phyloP scores from a whole-genome alignment of 495 filamentous ascomycete species.

The Lentithecium fluviatile region DNA sequence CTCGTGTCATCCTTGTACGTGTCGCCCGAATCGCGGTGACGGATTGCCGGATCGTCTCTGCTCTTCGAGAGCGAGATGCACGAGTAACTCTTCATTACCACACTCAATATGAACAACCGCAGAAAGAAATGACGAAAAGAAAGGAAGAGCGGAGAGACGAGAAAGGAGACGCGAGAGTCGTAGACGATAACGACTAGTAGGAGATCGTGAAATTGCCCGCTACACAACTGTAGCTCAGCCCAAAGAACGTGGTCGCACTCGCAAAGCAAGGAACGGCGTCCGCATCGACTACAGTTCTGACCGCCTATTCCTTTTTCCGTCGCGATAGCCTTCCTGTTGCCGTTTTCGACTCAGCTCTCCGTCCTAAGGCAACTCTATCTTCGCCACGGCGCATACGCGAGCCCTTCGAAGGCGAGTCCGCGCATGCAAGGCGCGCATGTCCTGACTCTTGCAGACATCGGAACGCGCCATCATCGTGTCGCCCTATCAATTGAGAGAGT shows the following conservation, averaged over 20 bases:
- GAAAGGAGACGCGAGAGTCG: not conserved
- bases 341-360: not conserved
- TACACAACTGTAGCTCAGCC: not conserved
- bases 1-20: conserved; percentile 16
- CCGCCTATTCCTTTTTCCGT: conserved; percentile 24
- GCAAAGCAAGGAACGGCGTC: conserved; percentile 7
- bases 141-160: not conserved
- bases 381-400: conserved; percentile 10
- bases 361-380: not conserved
- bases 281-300: conserved; percentile 2
- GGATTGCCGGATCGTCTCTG: not conserved
- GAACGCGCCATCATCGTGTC: not conserved
- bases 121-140: not conserved
- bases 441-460: conserved; percentile 15
- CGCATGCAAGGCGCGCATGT: not conserved
- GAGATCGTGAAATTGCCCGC: not conserved
- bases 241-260: not conserved
- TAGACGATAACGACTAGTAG: not conserved
- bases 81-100: conserved; percentile 21
- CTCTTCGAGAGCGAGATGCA: conserved; percentile 18
- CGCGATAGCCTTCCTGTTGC: not conserved
- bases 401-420: not conserved
- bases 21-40: conserved; percentile 7
- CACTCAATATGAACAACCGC: not conserved
- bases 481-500: conserved; percentile 1